Percentiles rank a stretch among this genome's conserved stretches.
Conservation (phyloP, 1,139 yeast species). For the Yamadazyma atmosphaerica region DNA sequence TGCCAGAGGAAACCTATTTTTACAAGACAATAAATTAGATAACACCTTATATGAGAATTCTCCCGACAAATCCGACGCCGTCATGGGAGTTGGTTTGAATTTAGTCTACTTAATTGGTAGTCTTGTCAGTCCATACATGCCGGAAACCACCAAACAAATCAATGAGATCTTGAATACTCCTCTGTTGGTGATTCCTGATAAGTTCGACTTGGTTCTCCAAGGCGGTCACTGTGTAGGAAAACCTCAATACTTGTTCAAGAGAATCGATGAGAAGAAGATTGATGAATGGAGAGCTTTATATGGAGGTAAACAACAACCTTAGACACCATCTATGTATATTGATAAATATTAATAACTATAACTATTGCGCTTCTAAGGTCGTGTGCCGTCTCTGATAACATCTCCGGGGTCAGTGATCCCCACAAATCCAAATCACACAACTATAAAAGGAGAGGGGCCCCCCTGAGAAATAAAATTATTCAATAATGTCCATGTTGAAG, state of each 20-base stretch:
- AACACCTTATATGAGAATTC: slow-evolving; percentile 74
- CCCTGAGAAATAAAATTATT: too few species aligned
- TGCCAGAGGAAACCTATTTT: slow-evolving; percentile 89
- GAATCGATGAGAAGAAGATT: slow-evolving; percentile 88
- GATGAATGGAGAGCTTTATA: slow-evolving; percentile 84
- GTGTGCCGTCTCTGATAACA: neutral
- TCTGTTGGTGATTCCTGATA: slow-evolving; percentile 71
- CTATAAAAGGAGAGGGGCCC: slow-evolving; percentile 4
- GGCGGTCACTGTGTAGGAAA: slow-evolving; percentile 88
- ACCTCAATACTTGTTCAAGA: slow-evolving; percentile 85
- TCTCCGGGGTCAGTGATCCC: slow-evolving; percentile 3
- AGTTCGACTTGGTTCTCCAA: slow-evolving; percentile 64
- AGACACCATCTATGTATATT: too few species aligned
- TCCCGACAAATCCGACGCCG: slow-evolving; percentile 88
- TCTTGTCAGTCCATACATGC: slow-evolving; percentile 84
- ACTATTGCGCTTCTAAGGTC: too few species aligned
- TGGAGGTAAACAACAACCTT: slow-evolving; percentile 68
- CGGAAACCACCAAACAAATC: slow-evolving; percentile 73
- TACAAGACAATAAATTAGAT: slow-evolving; percentile 94
- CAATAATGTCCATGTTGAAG: slow-evolving; percentile 13
- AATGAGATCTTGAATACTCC: slow-evolving; percentile 83
- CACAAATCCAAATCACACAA: neutral
- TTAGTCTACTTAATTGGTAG: slow-evolving; percentile 82
- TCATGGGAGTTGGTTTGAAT: slow-evolving; percentile 88
- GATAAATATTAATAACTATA: too few species aligned